Percentiles rank a stretch among this genome's conserved stretches.
phyloP scores from a whole-genome alignment of 768 basidiomycete genomes.

The Suillus alpinus region DNA sequence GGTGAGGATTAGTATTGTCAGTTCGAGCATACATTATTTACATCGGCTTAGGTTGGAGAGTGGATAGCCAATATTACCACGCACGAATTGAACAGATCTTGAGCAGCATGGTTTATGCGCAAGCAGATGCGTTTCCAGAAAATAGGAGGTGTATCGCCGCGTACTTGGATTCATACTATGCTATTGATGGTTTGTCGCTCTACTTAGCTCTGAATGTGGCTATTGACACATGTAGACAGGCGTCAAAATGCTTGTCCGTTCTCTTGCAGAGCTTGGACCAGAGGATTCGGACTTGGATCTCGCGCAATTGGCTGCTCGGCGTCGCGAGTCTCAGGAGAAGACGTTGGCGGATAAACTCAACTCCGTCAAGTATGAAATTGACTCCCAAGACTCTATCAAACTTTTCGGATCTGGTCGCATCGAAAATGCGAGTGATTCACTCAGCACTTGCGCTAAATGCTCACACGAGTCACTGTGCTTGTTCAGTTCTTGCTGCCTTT shows the following conservation, averaged over 20 bases:
- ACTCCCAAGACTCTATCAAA: slow-evolving; percentile 26
- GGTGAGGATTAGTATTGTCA: slow-evolving; percentile 19
- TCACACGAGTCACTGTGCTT: neutral
- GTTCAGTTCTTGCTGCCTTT: slow-evolving; percentile 33
- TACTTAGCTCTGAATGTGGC: neutral
- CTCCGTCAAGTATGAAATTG: slow-evolving; percentile 29
- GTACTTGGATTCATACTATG: slow-evolving; percentile 22
- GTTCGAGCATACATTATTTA: slow-evolving; percentile 24
- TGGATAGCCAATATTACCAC: slow-evolving; percentile 7
- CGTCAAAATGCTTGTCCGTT: neutral
- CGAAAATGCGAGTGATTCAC: slow-evolving; percentile 25
- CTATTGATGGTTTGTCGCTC: neutral
- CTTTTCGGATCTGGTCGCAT: slow-evolving; percentile 32
- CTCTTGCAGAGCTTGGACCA: slow-evolving; percentile 10
- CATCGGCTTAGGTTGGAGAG: neutral
- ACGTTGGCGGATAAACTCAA: slow-evolving; percentile 26
- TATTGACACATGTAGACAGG: neutral
- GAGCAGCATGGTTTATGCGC: slow-evolving; percentile 20
- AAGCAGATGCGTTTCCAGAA: slow-evolving; percentile 12
- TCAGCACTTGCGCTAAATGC: neutral
- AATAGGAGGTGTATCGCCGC: slow-evolving; percentile 21
- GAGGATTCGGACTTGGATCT: slow-evolving; percentile 25
- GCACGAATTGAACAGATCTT: slow-evolving; percentile 16
- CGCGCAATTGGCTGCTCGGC: neutral
- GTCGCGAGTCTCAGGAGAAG: slow-evolving; percentile 19